phyloP scores from a whole-genome alignment of 2,329 filamentous ascomycete genomes.

The Lasiodiplodia theobromae region DNA sequence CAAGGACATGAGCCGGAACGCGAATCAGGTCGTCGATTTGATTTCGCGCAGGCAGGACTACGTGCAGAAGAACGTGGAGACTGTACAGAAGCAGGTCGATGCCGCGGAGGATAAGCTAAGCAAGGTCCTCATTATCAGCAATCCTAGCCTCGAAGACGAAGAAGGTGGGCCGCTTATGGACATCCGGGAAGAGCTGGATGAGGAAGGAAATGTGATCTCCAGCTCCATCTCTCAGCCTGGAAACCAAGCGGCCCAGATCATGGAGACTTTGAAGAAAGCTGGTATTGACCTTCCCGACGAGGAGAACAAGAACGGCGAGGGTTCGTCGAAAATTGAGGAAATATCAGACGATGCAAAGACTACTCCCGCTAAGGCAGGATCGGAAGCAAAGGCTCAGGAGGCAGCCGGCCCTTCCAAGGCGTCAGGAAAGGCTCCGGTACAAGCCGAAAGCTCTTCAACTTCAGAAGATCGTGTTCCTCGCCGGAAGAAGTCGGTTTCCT shows the following conservation, averaged over 20 bases:
- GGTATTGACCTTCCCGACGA: conserved; percentile 57
- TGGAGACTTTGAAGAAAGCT: conserved; percentile 78
- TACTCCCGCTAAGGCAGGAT: neutral
- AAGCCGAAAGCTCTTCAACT: conserved; percentile 4
- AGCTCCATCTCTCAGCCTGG: conserved; percentile 63
- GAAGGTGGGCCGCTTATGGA: conserved; percentile 82
- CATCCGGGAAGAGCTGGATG: conserved; percentile 90
- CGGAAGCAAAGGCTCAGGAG: neutral
- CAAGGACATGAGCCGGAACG: conserved; percentile 56
- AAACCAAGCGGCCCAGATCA: conserved; percentile 69
- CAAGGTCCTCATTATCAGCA: conserved; percentile 65
- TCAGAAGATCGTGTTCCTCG: neutral
- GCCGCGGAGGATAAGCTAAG: conserved; percentile 73
- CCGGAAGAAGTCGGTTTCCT: conserved; percentile 7
- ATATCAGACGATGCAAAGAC: neutral
- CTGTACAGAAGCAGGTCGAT: conserved; percentile 75
- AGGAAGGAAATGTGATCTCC: conserved; percentile 82
- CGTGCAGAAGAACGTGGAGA: conserved; percentile 79
- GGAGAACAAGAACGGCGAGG: neutral
- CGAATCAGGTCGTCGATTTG: conserved; percentile 70
- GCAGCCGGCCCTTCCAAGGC: neutral
- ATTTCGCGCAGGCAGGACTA: conserved; percentile 85
- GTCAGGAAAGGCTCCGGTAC: neutral
- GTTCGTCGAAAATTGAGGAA: neutral
- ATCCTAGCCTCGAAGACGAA: conserved; percentile 69